Evolutionary conservation across 257 asterid genomes (phyloP), one percentile per base, ranked within the genome.

Genomic region (Solanum dulcamara): DNA sequence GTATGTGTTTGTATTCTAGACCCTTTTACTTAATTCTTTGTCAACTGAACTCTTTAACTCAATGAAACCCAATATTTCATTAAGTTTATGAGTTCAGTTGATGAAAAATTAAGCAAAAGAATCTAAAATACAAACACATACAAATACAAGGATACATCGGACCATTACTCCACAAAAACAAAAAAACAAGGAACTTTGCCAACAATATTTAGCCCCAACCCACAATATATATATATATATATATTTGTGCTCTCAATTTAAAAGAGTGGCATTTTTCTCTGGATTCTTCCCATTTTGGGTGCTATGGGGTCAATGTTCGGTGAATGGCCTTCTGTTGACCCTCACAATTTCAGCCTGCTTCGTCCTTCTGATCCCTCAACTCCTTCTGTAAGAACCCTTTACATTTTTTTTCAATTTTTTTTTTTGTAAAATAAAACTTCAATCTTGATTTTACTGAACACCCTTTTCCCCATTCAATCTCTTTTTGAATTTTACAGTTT

Each of bases 311-410:
- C 90, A 85, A 68, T 90, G 86, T 84, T 89, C 32, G 90, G 91
- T 22, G 81, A 86, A 38, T 90, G 81, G 90, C 93, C 93, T 75
- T 90, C 90, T 51, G 64, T 85, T 60, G 88, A 89, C 75, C 91
- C 92, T 81, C 87, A 82, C 38, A 90, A 89, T 83, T 90, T 90
- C 89, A 90, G 88, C 88, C 90, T 86, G 86, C 86, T 87, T 33
- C 89, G 89, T 7, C 89, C 90, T 30, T 88, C 92, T 48, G 83
- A 77, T 77, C 83, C 83, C 38, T 77, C 83, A 2, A 86, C 86
- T 30, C 89, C 91, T 12, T 87, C 90, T 35, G 93, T 90, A 81
- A 84, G 90, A 3, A 2, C 33, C 60, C 32, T 26, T 71, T 32
- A 18, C 3, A 20, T 9, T 77, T 40, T 50, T 64, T 20, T 32